phyloP scores from a whole-genome alignment of 345 rosid species.

The Pistacia atlantica region DNA sequence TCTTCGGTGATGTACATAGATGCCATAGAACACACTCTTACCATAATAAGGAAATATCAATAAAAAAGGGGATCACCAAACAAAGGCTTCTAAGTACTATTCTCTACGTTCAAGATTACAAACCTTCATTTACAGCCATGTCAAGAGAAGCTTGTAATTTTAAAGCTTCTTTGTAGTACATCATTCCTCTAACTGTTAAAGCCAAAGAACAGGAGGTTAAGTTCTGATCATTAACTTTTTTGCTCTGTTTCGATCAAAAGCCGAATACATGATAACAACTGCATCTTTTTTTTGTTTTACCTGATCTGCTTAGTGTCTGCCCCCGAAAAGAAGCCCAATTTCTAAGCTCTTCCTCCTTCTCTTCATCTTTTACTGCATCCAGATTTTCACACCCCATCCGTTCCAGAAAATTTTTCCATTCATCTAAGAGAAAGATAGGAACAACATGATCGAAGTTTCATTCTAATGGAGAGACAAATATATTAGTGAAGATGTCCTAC shows the following conservation, averaged over 20 bases:
- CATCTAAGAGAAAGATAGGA: slow-evolving; percentile 52
- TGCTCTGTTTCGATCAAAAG: not conserved
- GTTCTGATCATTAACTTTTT: slow-evolving; percentile 9
- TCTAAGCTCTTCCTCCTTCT: slow-evolving; percentile 67
- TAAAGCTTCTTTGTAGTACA: slow-evolving; percentile 91
- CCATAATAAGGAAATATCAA: not conserved
- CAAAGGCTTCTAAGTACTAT: slow-evolving; percentile 7
- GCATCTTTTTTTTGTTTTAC: slow-evolving; percentile 36
- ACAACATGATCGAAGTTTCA: slow-evolving; percentile 12
- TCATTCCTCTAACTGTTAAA: slow-evolving; percentile 89
- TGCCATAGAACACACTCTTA: not conserved
- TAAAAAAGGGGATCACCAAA: slow-evolving; percentile 4
- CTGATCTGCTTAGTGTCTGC: slow-evolving; percentile 94
- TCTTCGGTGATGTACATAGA: not conserved
- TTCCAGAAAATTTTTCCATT: slow-evolving; percentile 91
- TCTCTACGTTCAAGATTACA: slow-evolving; percentile 23
- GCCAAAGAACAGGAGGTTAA: slow-evolving; percentile 19
- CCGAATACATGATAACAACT: slow-evolving; percentile 5
- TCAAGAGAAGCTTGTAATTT: slow-evolving; percentile 89
- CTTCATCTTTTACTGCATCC: slow-evolving; percentile 50
- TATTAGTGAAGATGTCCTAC: not conserved
- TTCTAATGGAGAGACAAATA: not conserved
- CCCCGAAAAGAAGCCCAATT: slow-evolving; percentile 94
- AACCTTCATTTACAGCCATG: slow-evolving; percentile 77
- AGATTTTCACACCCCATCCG: slow-evolving; percentile 67